A percentile compares a stretch with the other conserved stretches of the same genome.
Evolutionary conservation across 2,329 filamentous ascomycete species (phyloP).

Genomic region (Aspergillus ochraceus): DNA sequence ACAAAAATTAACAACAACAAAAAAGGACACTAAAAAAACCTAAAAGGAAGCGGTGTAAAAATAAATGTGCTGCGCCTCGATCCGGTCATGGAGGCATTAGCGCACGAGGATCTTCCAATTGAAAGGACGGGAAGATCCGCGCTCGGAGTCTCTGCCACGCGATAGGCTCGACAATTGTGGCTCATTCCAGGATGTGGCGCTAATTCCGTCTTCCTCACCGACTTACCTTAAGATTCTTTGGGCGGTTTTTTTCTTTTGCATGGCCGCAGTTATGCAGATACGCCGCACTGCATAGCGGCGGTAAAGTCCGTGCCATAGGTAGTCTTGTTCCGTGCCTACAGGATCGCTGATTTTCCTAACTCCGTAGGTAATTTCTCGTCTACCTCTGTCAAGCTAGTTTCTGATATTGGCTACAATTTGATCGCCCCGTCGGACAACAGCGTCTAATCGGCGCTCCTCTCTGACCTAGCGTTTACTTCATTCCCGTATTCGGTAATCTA

Average conservation of each 20-base stretch:
- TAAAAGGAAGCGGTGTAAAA: conserved; percentile 22
- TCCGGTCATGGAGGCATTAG: conserved; percentile 9
- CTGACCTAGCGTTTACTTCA: background rate
- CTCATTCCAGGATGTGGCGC: conserved; percentile 22
- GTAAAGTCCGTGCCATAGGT: background rate
- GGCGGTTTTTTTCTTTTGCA: no score
- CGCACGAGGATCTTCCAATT: conserved; percentile 19
- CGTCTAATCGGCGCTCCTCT: background rate
- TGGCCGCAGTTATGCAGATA: background rate
- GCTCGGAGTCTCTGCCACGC: conserved; percentile 11
- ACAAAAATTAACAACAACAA: background rate
- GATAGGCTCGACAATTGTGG: conserved; percentile 21
- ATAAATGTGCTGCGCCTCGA: conserved; percentile 21
- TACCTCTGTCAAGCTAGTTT: background rate
- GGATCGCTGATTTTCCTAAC: background rate
- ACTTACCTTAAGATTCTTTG: conserved; percentile 5
- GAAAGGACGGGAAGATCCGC: conserved; percentile 18
- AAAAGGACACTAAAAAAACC: background rate
- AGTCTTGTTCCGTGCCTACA: background rate
- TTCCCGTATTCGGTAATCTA: background rate
- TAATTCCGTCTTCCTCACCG: conserved; percentile 18
- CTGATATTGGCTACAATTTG: background rate
- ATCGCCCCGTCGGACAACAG: background rate
- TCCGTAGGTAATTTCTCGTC: no score
- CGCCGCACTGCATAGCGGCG: background rate